Percentiles rank a stretch among this genome's conserved stretches.
Evolutionary conservation across 140 eudicot species (phyloP).

Genomic region (Oenanthe javanica): DNA sequence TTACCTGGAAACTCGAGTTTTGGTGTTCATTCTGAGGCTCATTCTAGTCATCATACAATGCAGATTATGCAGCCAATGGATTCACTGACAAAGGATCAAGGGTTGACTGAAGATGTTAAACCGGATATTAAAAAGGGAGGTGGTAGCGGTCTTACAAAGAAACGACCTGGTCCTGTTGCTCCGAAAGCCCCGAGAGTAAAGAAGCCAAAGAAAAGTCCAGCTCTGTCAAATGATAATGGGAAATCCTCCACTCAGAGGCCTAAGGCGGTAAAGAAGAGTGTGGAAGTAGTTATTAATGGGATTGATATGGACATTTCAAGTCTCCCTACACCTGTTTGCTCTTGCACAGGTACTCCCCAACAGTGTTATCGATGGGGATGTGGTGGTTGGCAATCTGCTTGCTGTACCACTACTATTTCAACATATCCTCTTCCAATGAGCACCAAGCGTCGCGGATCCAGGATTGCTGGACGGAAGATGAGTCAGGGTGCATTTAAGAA

Average conservation of each 20-base stretch:
- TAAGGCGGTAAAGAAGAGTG: conserved; percentile 20
- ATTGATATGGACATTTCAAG: conserved; percentile 26
- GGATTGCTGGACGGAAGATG: conserved; percentile 41
- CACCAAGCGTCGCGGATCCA: conserved; percentile 26
- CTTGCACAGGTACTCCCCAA: conserved; percentile 30
- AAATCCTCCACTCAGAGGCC: conserved; percentile 9
- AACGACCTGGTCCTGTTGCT: conserved; percentile 5
- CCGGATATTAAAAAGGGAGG: conserved; percentile 6
- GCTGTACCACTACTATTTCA: conserved; percentile 30
- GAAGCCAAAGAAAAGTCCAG: conserved; percentile 20
- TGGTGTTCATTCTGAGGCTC: conserved; percentile 4
- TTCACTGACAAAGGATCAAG: conserved; percentile 2
- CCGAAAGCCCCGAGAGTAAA: conserved; percentile 19
- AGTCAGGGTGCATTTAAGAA: conserved; percentile 30
- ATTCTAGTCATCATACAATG: conserved; percentile 3
- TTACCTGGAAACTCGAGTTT: conserved; percentile 7
- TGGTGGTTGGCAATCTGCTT: conserved; percentile 45
- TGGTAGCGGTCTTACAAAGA: background rate
- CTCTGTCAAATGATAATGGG: conserved; percentile 14
- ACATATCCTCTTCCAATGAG: conserved; percentile 33
- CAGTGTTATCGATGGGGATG: conserved; percentile 39
- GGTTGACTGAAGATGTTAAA: background rate
- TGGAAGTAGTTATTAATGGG: conserved; percentile 26
- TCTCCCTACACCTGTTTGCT: conserved; percentile 31
- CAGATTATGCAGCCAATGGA: conserved; percentile 8